These are phyloP conservation scores for Mortierella sp. DNA, from an alignment of 371 early-diverging fungal genomes.

Conservation along the genomic window DNA sequence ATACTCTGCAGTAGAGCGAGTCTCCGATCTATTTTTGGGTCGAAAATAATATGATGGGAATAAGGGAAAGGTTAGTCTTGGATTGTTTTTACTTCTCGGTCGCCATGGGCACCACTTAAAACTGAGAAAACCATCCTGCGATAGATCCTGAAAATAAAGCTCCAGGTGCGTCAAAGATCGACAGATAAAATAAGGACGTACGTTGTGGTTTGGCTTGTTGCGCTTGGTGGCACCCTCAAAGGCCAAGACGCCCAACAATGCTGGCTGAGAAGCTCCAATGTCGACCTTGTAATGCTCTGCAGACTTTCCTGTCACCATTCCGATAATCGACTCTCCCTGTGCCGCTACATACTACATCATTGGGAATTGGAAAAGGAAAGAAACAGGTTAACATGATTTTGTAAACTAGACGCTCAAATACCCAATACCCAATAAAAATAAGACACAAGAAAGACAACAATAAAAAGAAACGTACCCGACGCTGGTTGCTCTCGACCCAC, in stretches of 20 bases:
- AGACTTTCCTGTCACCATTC: conserved; percentile 76
- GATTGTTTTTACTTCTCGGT: neutral
- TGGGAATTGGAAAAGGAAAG: neutral
- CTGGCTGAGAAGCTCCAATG: conserved; percentile 93
- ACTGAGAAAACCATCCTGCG: neutral
- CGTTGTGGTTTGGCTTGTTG: conserved; percentile 87
- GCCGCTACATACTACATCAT: conserved; percentile 86
- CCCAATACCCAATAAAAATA: no score
- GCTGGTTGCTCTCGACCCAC: conserved; percentile 89
- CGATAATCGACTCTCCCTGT: conserved; percentile 90
- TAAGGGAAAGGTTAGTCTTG: conserved; percentile 4
- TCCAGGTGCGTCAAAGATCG: neutral
- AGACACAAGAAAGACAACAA: neutral
- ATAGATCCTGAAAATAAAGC: neutral
- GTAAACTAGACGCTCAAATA: no score
- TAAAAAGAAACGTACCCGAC: conserved; percentile 69
- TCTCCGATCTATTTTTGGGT: conserved; percentile 67
- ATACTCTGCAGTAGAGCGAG: conserved; percentile 88
- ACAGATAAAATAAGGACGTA: conserved; percentile 32
- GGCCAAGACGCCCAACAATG: conserved; percentile 82
- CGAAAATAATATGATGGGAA: neutral
- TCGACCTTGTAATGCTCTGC: conserved; percentile 92
- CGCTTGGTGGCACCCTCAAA: conserved; percentile 97
- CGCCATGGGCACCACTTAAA: neutral
- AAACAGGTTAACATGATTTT: neutral